Evolutionary conservation across 2,329 filamentous ascomycete species (phyloP).

Genomic region (Apiospora kogelbergensis): DNA sequence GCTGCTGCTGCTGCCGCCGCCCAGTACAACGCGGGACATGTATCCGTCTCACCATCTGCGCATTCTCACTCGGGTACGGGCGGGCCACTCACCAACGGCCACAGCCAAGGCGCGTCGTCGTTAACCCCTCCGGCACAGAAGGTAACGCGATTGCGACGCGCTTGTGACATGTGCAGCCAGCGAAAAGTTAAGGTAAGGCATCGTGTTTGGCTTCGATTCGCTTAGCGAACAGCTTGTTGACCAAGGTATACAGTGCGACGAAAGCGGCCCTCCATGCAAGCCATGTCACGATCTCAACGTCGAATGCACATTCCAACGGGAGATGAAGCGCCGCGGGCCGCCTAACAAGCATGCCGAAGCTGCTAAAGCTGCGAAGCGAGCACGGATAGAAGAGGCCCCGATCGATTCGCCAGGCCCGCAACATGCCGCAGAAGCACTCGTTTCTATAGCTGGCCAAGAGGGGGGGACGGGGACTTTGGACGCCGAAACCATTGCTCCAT

Average conservation of each 20-base stretch:
- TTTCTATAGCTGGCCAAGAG: constrained; percentile 42
- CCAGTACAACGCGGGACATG: not conserved
- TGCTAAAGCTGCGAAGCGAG: constrained; percentile 52
- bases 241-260: constrained; percentile 46
- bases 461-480: constrained; percentile 42
- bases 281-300: constrained; percentile 58
- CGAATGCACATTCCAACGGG: constrained; percentile 57
- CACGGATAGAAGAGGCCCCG: constrained; percentile 33
- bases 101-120: constrained; percentile 7
- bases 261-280: constrained; percentile 54
- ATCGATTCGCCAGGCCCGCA: constrained; percentile 41
- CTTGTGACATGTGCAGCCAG: constrained; percentile 62
- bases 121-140: constrained; percentile 33
- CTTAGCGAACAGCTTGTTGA: constrained; percentile 8
- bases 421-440: constrained; percentile 47
- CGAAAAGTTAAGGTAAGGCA: constrained; percentile 55
- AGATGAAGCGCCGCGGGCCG: constrained; percentile 58
- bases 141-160: constrained; percentile 55
- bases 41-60: not conserved
- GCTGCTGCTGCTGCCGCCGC: not conserved
- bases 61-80: not conserved
- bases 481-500: constrained; percentile 70
- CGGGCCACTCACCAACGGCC: not conserved
- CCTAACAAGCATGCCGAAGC: constrained; percentile 60
- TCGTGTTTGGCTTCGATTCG: not conserved